Evolutionary conservation across 2,329 filamentous ascomycete species (phyloP), one percentile per base, ranked within the genome.

Genomic region (Dactylellina haptotyla): DNA sequence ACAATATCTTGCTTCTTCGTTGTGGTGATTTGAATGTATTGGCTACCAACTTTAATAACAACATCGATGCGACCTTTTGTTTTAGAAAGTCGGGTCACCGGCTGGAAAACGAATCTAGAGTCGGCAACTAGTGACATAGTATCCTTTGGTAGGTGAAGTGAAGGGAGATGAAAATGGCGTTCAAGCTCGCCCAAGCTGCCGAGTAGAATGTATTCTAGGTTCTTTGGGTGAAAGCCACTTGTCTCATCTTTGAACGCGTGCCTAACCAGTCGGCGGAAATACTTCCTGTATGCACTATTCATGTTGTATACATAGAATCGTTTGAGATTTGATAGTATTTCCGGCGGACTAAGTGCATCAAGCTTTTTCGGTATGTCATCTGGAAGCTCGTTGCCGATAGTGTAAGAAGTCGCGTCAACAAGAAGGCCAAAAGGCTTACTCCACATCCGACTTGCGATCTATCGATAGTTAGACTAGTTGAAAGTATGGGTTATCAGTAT

Each of bases 1-100:
- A 89, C 84, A 6, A 90, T 85, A 75, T 90, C 88, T 77, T 90
- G 88, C 77, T 89, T 89, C 79, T 89, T 88, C 6, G 85, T 84
- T 3, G 88, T 90, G 2, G 88, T 89, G 34, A 90, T 85, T 78
- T 90, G 88, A 4, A 90, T 86, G 76, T 89, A 90, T 76, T 90
- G 87, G 76, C 84, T 88, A 39, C 88, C 88, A 20, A 90, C 85
- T 79, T 89, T 89, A 78, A 90, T 88, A 26, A 85, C 82, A 3
- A 90, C 88, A 30, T 90, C 88, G 32, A 90, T 88, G 77, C 88
- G 88, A n/a, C 88, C 88, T 76, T 88, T 89, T 1, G 87, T 88
- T 77, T 89, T 89, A 1, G 88, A 90, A 37, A 90, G 81, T 46
- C 87, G 82, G 1, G 85, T 89, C 61, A 90, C 86, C 1, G 87